These are phyloP conservation scores for Serpula lacrymans DNA, from an alignment of 768 basidiomycete genomes.

Conservation along the genomic window DNA sequence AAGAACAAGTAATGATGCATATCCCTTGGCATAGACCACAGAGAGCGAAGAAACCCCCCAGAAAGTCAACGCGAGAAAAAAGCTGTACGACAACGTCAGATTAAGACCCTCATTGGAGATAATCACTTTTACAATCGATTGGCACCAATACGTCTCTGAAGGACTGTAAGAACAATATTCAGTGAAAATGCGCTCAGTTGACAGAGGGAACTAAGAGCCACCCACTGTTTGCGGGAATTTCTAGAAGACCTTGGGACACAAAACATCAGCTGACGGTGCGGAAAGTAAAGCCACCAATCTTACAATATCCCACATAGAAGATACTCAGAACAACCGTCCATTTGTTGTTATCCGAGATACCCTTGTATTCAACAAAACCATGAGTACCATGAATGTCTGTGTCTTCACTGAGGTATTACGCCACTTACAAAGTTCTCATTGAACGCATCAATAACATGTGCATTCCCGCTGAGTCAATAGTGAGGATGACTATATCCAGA, in stretches of 20 bases:
- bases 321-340: conserved; percentile 58
- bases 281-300: not conserved
- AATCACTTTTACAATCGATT: conserved; percentile 46
- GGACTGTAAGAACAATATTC: conserved; percentile 33
- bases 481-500: not conserved
- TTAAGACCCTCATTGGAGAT: not conserved
- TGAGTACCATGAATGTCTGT: not conserved
- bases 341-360: conserved; percentile 48
- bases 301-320: conserved; percentile 61
- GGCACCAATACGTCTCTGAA: conserved; percentile 55
- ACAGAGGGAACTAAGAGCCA: conserved; percentile 11
- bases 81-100: conserved; percentile 29
- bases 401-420: too few relatives aligned
- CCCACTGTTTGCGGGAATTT: conserved; percentile 60
- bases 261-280: too few relatives aligned
- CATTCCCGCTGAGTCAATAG: conserved; percentile 48
- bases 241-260: conserved; percentile 38
- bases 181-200: not conserved
- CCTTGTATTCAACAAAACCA: conserved; percentile 30
- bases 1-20: conserved; percentile 43
- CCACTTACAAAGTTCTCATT: conserved; percentile 48
- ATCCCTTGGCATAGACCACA: conserved; percentile 53
- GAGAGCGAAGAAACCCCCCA: conserved; percentile 55
- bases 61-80: conserved; percentile 49
- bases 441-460: conserved; percentile 49